phyloP scores from a whole-genome alignment of 148 eudicot genomes.

The Persicaria maculosa region DNA sequence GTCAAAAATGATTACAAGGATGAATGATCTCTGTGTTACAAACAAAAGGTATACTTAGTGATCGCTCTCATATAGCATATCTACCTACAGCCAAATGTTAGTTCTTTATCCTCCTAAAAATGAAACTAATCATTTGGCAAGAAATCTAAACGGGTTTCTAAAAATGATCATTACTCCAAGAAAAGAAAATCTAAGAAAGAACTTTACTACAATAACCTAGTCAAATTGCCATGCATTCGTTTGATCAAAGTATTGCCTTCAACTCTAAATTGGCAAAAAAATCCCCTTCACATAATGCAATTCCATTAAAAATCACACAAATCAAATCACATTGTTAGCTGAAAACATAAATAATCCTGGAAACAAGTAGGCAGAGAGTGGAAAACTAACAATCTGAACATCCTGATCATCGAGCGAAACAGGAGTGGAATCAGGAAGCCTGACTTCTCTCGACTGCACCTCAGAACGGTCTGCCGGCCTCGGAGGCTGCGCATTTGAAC shows the following conservation, averaged over 20 bases:
- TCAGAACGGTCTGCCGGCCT: slow-evolving; percentile 73
- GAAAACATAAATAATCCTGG: not conserved
- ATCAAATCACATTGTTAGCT: not conserved
- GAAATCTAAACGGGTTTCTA: not conserved
- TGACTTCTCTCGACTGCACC: slow-evolving; percentile 78
- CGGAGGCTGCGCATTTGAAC: slow-evolving; percentile 53
- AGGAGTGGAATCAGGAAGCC: slow-evolving; percentile 65
- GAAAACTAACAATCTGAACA: slow-evolving; percentile 74
- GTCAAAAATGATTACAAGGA: not conserved
- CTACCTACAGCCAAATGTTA: not conserved
- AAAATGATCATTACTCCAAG: no score
- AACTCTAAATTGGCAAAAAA: not conserved
- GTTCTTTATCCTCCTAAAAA: not conserved
- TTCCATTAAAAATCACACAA: not conserved
- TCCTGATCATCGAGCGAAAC: slow-evolving; percentile 90
- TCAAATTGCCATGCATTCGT: not conserved
- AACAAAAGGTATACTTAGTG: not conserved
- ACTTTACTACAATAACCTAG: not conserved
- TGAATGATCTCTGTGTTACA: not conserved
- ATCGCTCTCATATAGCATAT: not conserved
- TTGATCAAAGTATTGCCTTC: not conserved
- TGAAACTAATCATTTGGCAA: not conserved
- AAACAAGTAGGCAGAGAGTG: not conserved
- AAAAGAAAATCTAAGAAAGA: no score
- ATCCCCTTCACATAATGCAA: not conserved